Conservation (phyloP, 768 basidiomycete genomes). For the Lentinula guzmanii region DNA sequence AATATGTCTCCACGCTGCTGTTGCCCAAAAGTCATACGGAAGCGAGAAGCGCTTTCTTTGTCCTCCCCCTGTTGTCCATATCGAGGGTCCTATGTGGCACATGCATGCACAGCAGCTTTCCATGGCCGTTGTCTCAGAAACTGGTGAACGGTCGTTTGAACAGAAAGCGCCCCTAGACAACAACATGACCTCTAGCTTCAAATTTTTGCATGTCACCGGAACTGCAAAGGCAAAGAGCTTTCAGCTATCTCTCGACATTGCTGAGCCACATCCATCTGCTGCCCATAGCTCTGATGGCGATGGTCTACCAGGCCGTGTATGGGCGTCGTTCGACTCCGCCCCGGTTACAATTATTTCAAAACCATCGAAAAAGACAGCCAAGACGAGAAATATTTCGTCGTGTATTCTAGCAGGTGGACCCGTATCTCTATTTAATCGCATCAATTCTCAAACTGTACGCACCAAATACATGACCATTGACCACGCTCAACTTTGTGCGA, state of each 20-base stretch:
- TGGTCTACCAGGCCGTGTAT: constrained; percentile 57
- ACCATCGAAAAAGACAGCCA: constrained; percentile 95
- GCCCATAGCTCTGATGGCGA: constrained; percentile 43
- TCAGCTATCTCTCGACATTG: constrained; percentile 78
- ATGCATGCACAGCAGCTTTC: constrained; percentile 76
- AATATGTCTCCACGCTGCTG: constrained; percentile 84
- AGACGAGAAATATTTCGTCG: constrained; percentile 86
- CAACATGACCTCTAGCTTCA: constrained; percentile 85
- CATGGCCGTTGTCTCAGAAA: constrained; percentile 84
- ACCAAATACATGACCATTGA: constrained; percentile 98
- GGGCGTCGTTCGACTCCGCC: constrained; percentile 90
- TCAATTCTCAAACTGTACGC: constrained; percentile 94
- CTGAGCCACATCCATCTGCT: constrained; percentile 57
- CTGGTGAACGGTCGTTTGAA: constrained; percentile 76
- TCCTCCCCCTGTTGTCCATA: constrained; percentile 89
- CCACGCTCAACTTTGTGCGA: constrained; percentile 76
- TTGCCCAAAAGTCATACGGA: constrained; percentile 94
- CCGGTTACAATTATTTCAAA: constrained; percentile 95
- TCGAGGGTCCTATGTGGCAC: constrained; percentile 84
- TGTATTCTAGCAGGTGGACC: constrained; percentile 88
- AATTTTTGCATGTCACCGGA: constrained; percentile 84
- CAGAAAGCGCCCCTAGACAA: constrained; percentile 81
- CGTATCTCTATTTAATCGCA: constrained; percentile 91
- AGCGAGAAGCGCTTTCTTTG: constrained; percentile 93
- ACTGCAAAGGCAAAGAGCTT: constrained; percentile 89